These are phyloP conservation scores for Chaetoscypha palmicola DNA, from an alignment of 2,329 filamentous ascomycete species.

Conservation along the genomic window DNA sequence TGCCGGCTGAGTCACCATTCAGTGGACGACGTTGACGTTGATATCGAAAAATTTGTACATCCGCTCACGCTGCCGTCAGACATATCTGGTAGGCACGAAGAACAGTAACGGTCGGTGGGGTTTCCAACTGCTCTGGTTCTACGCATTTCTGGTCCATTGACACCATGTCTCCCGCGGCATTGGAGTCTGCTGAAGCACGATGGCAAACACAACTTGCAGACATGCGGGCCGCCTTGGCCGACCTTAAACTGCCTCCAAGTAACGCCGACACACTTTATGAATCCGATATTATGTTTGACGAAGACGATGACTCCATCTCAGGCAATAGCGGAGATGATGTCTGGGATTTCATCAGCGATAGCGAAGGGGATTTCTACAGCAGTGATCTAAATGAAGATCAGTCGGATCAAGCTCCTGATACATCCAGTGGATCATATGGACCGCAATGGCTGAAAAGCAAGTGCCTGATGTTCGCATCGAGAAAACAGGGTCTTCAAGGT, in stretches of 20 bases:
- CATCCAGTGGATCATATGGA: conserved; percentile 39
- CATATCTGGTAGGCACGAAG: too few relatives aligned
- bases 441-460: conserved; percentile 64
- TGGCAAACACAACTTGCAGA: conserved; percentile 81
- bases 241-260: conserved; percentile 48
- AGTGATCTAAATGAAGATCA: conserved; percentile 55
- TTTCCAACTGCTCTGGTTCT: too few relatives aligned
- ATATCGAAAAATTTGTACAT: too few relatives aligned
- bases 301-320: conserved; percentile 48
- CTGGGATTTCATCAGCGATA: conserved; percentile 84
- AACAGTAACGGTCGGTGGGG: too few relatives aligned
- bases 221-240: conserved; percentile 80
- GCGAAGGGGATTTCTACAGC: conserved; percentile 53
- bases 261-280: conserved; percentile 45
- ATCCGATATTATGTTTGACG: conserved; percentile 54
- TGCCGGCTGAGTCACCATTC: too few relatives aligned
- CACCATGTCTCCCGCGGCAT: conserved; percentile 17
- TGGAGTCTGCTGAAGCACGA: conserved; percentile 43
- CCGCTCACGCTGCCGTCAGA: too few relatives aligned
- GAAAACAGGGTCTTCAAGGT: conserved; percentile 59
- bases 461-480: conserved; percentile 58
- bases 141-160: too few relatives aligned
- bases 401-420: conserved; percentile 32
- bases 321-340: conserved; percentile 70
- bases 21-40: too few relatives aligned